Percentiles rank a stretch among this genome's conserved stretches.
These are phyloP conservation scores for Eucalyptus brandiana DNA, from an alignment of 345 rosid species.

Conservation along the genomic window DNA sequence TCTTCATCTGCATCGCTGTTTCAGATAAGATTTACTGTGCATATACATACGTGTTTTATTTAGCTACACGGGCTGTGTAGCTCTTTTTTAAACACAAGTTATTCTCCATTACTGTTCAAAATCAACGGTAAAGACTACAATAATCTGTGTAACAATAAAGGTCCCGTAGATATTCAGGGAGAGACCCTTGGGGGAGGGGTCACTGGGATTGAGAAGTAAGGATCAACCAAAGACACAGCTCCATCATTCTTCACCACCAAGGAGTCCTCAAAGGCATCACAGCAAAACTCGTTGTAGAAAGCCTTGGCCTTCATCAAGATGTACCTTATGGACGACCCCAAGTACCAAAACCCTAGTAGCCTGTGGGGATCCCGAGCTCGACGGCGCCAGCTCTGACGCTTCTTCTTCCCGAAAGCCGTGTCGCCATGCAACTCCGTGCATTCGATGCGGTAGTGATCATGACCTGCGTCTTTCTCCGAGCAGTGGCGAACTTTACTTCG, in stretches of 20 bases:
- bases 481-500: not conserved
- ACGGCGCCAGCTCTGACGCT: not conserved
- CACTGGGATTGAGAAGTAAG: constrained; percentile 38
- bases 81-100: not conserved
- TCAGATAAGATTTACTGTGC: not conserved
- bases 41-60: not conserved
- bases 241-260: not conserved
- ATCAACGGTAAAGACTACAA: not conserved
- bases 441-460: not conserved
- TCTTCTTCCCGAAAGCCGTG: not conserved
- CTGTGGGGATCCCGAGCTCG: not conserved
- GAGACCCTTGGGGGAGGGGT: constrained; percentile 1
- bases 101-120: not conserved
- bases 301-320: constrained; percentile 29
- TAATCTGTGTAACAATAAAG: not conserved
- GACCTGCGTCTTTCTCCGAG: not conserved
- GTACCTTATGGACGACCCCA: constrained; percentile 20
- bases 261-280: constrained; percentile 5
- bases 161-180: not conserved
- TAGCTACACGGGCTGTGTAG: not conserved
- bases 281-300: constrained; percentile 25
- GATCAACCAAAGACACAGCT: constrained; percentile 4
- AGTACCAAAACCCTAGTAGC: constrained; percentile 9
- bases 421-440: not conserved
- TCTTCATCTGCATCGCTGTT: not conserved